These are phyloP conservation scores for Macrophomina pseudophaseolina DNA, from an alignment of 2,329 filamentous ascomycete species.

Conservation along the genomic window DNA sequence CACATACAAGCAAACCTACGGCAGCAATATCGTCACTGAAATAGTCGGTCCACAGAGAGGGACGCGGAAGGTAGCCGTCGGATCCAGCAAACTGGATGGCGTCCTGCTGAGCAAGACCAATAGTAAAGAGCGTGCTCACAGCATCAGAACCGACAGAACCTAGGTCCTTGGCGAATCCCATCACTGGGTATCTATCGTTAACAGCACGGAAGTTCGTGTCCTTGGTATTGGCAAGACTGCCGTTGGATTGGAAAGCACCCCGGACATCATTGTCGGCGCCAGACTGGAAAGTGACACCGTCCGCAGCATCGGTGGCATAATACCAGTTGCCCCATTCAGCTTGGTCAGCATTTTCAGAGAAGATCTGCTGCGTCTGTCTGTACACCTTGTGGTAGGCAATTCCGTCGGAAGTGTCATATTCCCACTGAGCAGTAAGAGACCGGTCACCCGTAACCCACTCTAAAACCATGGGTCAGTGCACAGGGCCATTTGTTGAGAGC, in stretches of 20 bases:
- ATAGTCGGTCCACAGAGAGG: constrained; percentile 57
- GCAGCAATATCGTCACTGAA: constrained; percentile 52
- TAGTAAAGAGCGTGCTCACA: constrained; percentile 53
- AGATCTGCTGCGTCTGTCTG: constrained; percentile 54
- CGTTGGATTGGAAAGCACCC: constrained; percentile 50
- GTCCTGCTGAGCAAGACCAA: constrained; percentile 56
- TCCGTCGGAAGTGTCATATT: constrained; percentile 50
- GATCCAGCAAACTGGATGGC: constrained; percentile 57
- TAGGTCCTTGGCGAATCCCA: constrained; percentile 58
- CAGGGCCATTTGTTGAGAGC: not conserved
- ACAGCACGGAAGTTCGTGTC: constrained; percentile 59
- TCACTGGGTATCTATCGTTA: constrained; percentile 57
- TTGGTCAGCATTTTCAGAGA: constrained; percentile 54
- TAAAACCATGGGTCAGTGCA: constrained; percentile 39
- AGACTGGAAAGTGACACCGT: constrained; percentile 53
- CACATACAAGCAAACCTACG: constrained; percentile 36
- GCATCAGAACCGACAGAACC: constrained; percentile 48
- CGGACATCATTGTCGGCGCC: constrained; percentile 55
- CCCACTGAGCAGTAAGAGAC: constrained; percentile 64
- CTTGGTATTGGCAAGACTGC: constrained; percentile 51
- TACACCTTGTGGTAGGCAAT: constrained; percentile 66
- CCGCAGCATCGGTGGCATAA: constrained; percentile 53
- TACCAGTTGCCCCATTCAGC: constrained; percentile 62
- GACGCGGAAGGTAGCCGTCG: constrained; percentile 44
- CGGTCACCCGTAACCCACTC: constrained; percentile 74